phyloP scores from a whole-genome alignment of 768 basidiomycete species.

The Termitomyces sp. region DNA sequence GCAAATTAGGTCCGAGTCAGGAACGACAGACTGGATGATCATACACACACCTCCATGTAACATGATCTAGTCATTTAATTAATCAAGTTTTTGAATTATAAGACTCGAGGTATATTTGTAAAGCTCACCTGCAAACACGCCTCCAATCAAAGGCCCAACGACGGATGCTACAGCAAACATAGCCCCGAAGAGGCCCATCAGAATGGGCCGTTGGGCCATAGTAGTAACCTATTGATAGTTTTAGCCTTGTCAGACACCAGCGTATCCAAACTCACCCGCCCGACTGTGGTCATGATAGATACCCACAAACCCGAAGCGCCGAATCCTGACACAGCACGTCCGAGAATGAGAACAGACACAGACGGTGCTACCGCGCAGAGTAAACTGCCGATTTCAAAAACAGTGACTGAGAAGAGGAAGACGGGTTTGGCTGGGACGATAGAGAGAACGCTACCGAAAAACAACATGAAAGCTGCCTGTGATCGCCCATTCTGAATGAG shows the following conservation, averaged over 20 bases:
- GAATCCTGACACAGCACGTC: neutral
- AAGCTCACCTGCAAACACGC: neutral
- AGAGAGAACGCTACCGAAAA: neutral
- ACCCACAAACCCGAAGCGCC: neutral
- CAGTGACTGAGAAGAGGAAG: neutral
- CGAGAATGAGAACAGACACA: neutral
- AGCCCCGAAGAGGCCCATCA: neutral
- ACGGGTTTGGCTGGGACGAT: neutral
- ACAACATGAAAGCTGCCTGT: neutral
- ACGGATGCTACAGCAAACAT: neutral
- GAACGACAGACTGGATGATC: neutral
- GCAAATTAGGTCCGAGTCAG: neutral
- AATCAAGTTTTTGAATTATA: too few species aligned
- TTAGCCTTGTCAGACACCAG: neutral
- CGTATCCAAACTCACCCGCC: neutral
- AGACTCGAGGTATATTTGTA: too few species aligned
- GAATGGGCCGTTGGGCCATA: neutral
- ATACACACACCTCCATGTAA: neutral
- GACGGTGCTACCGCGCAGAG: neutral
- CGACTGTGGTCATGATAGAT: neutral
- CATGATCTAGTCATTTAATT: neutral
- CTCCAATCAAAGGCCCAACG: neutral
- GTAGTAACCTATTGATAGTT: neutral
- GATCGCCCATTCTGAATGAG: too few species aligned
- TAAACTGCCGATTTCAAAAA: neutral